These are phyloP conservation scores for Xylaria curta DNA, from an alignment of 495 filamentous ascomycete species.

Conservation along the genomic window DNA sequence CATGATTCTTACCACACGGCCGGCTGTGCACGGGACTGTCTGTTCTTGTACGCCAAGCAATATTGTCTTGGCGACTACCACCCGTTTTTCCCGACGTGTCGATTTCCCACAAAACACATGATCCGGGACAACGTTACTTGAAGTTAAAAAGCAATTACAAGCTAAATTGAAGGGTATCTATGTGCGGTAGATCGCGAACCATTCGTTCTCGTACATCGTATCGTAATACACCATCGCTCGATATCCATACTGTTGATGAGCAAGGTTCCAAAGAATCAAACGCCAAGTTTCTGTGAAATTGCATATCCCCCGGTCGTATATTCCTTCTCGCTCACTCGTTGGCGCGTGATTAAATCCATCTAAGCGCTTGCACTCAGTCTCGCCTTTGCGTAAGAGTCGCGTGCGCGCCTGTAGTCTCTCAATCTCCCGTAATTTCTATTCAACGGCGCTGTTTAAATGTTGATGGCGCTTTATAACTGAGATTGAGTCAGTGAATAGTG, in stretches of 20 bases:
- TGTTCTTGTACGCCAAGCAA: not conserved
- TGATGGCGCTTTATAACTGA: not conserved
- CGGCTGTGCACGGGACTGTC: not conserved
- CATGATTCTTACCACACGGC: not conserved
- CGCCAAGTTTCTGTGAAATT: not conserved
- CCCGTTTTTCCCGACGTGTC: slow-evolving; percentile 10
- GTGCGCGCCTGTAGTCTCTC: not conserved
- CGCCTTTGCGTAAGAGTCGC: not conserved
- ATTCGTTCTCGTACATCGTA: slow-evolving; percentile 18
- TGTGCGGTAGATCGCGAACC: slow-evolving; percentile 6
- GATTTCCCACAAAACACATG: slow-evolving; percentile 6
- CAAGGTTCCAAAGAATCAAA: slow-evolving; percentile 8
- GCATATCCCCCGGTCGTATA: not conserved
- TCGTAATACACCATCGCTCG: not conserved
- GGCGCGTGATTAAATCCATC: not conserved
- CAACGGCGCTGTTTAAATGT: not conserved
- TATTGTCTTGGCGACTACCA: not conserved
- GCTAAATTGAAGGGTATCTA: slow-evolving; percentile 27
- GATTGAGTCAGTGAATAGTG: not conserved
- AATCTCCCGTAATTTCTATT: not conserved
- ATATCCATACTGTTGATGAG: not conserved
- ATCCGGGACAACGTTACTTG: not conserved
- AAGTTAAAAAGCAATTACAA: not conserved
- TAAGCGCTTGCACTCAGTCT: not conserved
- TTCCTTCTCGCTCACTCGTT: slow-evolving; percentile 1